Evolutionary conservation across 805 yeast genomes (phyloP).

Genomic region (Debaryomyces prosopidis): DNA sequence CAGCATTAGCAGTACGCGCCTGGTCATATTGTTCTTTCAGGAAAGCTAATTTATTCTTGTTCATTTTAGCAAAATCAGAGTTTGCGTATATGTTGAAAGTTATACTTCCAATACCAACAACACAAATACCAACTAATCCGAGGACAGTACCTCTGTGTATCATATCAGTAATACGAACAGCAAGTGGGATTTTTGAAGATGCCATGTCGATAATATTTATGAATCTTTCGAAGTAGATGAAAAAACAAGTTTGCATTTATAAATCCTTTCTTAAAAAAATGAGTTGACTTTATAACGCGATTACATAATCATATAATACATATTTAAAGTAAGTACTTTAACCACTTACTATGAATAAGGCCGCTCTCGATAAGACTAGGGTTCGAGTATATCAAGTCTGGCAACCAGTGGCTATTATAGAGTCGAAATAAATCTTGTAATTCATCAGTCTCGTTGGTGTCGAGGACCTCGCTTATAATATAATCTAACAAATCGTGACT

Average conservation of each 20-base stretch:
- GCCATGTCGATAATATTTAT: conserved; percentile 8
- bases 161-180: conserved; percentile 45
- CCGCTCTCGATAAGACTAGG: conserved; percentile 39
- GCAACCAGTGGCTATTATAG: conserved; percentile 42
- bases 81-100: conserved; percentile 42
- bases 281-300: not conserved
- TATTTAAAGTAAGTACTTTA: conserved; percentile 34
- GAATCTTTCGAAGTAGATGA: not conserved
- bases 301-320: conserved; percentile 7
- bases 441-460: conserved; percentile 17
- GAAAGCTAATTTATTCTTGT: conserved; percentile 40
- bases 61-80: conserved; percentile 44
- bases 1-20: conserved; percentile 13
- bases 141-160: conserved; percentile 44
- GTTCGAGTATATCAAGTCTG: conserved; percentile 39
- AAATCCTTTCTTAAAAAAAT: not conserved
- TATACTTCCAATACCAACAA: conserved; percentile 40
- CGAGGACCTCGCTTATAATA: conserved; percentile 26
- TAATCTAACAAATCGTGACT: conserved; percentile 36
- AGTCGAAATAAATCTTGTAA: conserved; percentile 29
- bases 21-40: conserved; percentile 32
- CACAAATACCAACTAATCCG: conserved; percentile 42
- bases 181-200: conserved; percentile 35
- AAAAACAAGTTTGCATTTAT: too few relatives aligned
- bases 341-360: conserved; percentile 36